Evolutionary conservation across 1,284 basidiomycete species (phyloP).

Genomic region (Cryptococcus hybrid): DNA sequence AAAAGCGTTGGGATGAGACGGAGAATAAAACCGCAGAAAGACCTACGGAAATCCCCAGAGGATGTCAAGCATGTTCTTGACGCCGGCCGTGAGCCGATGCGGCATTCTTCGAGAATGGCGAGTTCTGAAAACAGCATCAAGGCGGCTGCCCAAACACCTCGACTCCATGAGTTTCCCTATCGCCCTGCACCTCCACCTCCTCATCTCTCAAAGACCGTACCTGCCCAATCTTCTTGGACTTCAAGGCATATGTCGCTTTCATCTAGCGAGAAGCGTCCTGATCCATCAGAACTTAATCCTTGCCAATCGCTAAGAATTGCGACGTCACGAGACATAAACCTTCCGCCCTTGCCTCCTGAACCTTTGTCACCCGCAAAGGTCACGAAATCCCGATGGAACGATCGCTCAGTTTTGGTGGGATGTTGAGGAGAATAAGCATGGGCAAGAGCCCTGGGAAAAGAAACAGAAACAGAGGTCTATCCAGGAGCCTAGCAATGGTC

Average conservation of each 20-base stretch:
- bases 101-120: too few relatives aligned
- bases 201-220: constrained; percentile 2
- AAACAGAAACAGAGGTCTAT: background rate
- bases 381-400: background rate
- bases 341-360: background rate
- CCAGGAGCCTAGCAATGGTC: background rate
- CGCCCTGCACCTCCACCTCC: constrained; percentile 9
- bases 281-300: background rate
- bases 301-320: background rate
- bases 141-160: too few relatives aligned
- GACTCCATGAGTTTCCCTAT: background rate
- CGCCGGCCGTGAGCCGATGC: too few relatives aligned
- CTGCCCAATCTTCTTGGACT: background rate
- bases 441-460: constrained; percentile 1
- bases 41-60: background rate
- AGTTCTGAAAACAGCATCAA: too few relatives aligned
- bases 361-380: background rate
- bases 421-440: background rate
- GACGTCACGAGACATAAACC: background rate
- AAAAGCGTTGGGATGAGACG: constrained; percentile 3
- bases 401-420: background rate
- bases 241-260: constrained; percentile 1
- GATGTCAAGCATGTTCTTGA: too few relatives aligned
- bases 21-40: constrained; percentile 1
- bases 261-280: constrained; percentile 4